Evolutionary conservation across 2,329 filamentous ascomycete genomes (phyloP), one percentile per base, ranked within the genome.

Genomic region (Harringtonia lauricola): DNA sequence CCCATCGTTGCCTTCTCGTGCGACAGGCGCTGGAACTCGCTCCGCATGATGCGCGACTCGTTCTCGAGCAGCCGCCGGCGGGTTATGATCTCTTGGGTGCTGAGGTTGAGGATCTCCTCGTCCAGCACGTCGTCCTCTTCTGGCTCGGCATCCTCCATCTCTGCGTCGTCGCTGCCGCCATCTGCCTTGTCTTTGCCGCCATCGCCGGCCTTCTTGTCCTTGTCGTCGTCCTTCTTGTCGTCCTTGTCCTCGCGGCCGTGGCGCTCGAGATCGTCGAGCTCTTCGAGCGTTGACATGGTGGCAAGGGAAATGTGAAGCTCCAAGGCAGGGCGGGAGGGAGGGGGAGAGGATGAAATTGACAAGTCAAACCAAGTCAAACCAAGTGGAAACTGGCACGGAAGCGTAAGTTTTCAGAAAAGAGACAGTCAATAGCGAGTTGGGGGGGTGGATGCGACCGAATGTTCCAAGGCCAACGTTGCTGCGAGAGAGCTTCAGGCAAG

Each of bases 11-110:
- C 80, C 70, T 95, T 95, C 68, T 98, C 92, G 58, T 98, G 92
- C 57, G 83, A 84, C 67, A 98, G 73, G 55, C 92, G 83, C 61
- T 95, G 89, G 57, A 80, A 88, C 66, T 98, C 92, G 72, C 88
- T 95, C 74, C 85, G 90, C 88, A 98, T 96, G 67, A 98, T 96
- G 57, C 92, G 79, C 58, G 92, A 85, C 66, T 98, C 92, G 65
- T 98, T 98, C 66, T 98, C 92, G 52, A 98, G 73, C 59, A 98
- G 75, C 59, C 89, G 82, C 71, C 82, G 85, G 64, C 92, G 79
- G 57, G 88, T 94, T 57, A 86, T 74, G 58, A 98, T 94, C 68
- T 98, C 92, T 70, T 87, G 81, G 70, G 92, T 96, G 71, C 83
- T 90, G 55, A 94, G 82, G 62, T 79, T 83, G 48, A 96, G 77